These are phyloP conservation scores for Venturia oleaginea DNA, from an alignment of 2,329 filamentous ascomycete species.

Conservation along the genomic window DNA sequence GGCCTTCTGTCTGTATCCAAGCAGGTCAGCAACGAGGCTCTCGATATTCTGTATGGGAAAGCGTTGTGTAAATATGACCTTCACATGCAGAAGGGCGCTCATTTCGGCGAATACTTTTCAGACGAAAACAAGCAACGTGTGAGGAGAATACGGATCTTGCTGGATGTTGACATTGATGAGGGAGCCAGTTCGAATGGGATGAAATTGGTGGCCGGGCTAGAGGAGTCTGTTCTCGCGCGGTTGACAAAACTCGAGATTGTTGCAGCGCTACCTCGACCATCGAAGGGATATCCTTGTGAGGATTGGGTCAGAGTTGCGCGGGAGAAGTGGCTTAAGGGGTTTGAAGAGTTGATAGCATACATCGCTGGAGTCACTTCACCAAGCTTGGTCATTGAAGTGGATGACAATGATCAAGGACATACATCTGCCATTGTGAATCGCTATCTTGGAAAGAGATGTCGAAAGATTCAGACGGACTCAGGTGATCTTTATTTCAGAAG, in stretches of 20 bases:
- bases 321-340: neutral
- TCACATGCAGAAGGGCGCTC: neutral
- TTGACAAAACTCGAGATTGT: neutral
- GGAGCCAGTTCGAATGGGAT: neutral
- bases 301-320: neutral
- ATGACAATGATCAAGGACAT: neutral
- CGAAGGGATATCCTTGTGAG: neutral
- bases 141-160: neutral
- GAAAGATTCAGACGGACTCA: neutral
- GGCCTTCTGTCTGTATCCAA: neutral
- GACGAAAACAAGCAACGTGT: neutral
- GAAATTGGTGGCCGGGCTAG: neutral
- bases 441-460: neutral
- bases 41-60: neutral
- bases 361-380: neutral
- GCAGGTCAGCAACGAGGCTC: neutral
- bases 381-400: neutral
- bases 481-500: neutral
- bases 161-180: neutral
- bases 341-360: neutral
- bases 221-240: neutral
- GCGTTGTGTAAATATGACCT: neutral
- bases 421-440: neutral
- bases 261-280: neutral
- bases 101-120: neutral